Evolutionary conservation across 2,329 filamentous ascomycete genomes (phyloP).

Genomic region (Dothiorella sarmentorum): DNA sequence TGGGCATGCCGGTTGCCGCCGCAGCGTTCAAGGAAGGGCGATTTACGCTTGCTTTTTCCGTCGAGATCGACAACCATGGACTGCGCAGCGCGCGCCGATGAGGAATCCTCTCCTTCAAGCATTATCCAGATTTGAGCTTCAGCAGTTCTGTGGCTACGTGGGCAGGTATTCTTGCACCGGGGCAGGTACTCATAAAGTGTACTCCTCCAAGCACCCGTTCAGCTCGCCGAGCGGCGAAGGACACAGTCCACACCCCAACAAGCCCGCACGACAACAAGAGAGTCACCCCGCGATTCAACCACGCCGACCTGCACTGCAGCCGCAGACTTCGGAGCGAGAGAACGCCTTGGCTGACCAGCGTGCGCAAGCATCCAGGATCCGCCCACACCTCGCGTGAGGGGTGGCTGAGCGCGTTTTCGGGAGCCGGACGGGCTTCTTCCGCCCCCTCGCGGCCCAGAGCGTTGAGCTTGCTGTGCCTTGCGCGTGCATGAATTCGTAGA

Average conservation of each 20-base stretch:
- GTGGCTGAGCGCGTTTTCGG: conserved; percentile 1
- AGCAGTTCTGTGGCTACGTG: not conserved
- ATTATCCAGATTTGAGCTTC: not conserved
- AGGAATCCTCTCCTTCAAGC: not conserved
- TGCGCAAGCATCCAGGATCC: not conserved
- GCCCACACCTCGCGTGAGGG: not conserved
- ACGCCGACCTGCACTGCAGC: not conserved
- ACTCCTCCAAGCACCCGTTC: not conserved
- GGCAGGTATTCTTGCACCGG: not conserved
- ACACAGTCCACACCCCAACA: not conserved
- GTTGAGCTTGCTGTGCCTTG: conserved; percentile 3
- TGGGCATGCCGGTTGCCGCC: not conserved
- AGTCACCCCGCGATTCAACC: not conserved
- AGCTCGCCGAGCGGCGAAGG: conserved; percentile 5
- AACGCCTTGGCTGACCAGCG: not conserved
- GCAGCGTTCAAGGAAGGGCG: not conserved
- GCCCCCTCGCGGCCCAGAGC: too few relatives aligned
- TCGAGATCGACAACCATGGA: conserved; percentile 3
- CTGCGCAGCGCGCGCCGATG: not conserved
- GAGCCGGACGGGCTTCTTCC: conserved; percentile 4
- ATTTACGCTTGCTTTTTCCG: not conserved
- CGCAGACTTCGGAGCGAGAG: not conserved
- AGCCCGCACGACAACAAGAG: not conserved
- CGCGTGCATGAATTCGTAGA: conserved; percentile 16
- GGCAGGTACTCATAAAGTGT: not conserved